Percentiles rank a stretch among this genome's conserved stretches.
These are phyloP conservation scores for Orbilia ellipsospora DNA, from an alignment of 2,329 filamentous ascomycete species.

Conservation along the genomic window DNA sequence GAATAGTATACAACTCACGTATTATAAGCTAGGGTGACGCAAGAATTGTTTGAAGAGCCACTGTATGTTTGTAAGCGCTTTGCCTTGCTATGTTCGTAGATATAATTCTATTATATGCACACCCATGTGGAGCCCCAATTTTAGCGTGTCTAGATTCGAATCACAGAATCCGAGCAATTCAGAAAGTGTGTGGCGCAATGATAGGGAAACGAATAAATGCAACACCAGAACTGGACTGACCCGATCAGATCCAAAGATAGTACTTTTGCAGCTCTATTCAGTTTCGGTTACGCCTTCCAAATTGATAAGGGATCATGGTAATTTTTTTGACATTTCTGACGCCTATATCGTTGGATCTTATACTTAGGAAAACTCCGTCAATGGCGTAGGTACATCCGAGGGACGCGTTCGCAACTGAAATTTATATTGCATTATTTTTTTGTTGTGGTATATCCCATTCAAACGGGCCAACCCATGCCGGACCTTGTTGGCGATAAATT, in stretches of 20 bases:
- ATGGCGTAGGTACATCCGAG: not conserved
- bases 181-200: slow-evolving; percentile 15
- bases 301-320: not conserved
- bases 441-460: no score
- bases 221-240: no score
- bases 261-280: no score
- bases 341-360: slow-evolving; percentile 2
- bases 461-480: slow-evolving; percentile 5
- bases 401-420: not conserved
- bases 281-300: slow-evolving; percentile 10
- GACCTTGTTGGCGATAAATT: slow-evolving; percentile 23
- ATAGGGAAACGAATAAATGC: no score
- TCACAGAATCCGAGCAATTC: not conserved
- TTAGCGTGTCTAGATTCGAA: slow-evolving; percentile 11
- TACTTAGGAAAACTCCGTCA: not conserved
- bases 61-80: slow-evolving; percentile 9
- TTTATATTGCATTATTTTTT: no score
- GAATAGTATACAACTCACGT: not conserved
- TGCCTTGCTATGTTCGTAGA: not conserved
- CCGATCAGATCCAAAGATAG: not conserved
- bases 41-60: slow-evolving; percentile 4
- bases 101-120: not conserved
- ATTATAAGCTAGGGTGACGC: slow-evolving; percentile 3
- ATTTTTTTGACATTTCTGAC: slow-evolving; percentile 9
- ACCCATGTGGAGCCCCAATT: not conserved